These are phyloP conservation scores for Psophocarpus tetragonolobus DNA, from an alignment of 306 rosid species.

Conservation along the genomic window DNA sequence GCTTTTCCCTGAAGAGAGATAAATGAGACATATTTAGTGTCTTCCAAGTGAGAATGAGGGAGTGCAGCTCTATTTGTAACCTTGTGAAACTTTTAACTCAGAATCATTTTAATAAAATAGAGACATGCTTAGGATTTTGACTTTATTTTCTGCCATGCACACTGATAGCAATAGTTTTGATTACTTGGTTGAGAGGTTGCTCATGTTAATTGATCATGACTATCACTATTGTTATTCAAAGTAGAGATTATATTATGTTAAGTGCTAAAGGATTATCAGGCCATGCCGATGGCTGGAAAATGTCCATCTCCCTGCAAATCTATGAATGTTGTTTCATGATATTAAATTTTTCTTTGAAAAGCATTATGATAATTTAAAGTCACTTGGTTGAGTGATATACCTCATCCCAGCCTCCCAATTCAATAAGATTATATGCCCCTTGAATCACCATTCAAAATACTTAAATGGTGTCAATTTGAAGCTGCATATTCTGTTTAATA, in stretches of 20 bases:
- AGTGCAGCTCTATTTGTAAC: not conserved
- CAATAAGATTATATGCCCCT: not conserved
- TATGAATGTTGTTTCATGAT: not conserved
- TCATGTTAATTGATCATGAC: not conserved
- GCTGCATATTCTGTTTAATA: conserved; percentile 5
- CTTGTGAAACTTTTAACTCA: not conserved
- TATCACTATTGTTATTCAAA: not conserved
- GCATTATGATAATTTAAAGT: not conserved
- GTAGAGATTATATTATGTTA: not conserved
- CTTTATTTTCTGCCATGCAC: not conserved
- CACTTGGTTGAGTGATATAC: not conserved
- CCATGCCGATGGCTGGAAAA: not conserved
- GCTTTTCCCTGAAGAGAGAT: not conserved
- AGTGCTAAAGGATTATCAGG: not conserved
- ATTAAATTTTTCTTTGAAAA: not conserved
- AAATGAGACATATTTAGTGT: not conserved
- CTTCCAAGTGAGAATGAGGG: not conserved
- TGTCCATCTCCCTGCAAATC: not conserved
- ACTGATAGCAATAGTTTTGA: no score
- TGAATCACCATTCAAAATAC: not conserved
- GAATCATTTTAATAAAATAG: not conserved
- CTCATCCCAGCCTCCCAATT: not conserved
- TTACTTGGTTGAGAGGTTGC: not conserved
- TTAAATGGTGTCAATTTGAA: not conserved
- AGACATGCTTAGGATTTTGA: not conserved